These are phyloP conservation scores for Pythium pyrilobum DNA, from an alignment of 352 stramenopile genomes.

Conservation along the genomic window DNA sequence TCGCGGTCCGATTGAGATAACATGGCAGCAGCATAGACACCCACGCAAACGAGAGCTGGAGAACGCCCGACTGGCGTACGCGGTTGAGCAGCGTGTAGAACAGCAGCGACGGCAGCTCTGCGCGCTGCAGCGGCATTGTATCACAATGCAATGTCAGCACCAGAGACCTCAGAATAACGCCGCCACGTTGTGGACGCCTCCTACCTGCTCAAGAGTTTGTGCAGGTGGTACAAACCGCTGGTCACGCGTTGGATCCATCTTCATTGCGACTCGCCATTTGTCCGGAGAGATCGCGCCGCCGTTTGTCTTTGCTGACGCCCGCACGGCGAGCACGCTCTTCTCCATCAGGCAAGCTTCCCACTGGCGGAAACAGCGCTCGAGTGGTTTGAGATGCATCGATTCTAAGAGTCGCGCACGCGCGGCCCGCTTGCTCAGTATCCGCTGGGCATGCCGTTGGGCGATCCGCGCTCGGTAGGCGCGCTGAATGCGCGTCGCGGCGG, in stretches of 20 bases:
- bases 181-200: neutral
- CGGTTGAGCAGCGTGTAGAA: constrained; percentile 74
- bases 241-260: neutral
- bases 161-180: too few relatives aligned
- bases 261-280: constrained; percentile 16
- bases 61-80: constrained; percentile 54
- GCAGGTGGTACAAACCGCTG: neutral
- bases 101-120: constrained; percentile 53
- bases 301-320: constrained; percentile 21
- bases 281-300: neutral
- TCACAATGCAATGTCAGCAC: neutral
- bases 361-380: constrained; percentile 51
- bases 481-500: constrained; percentile 35
- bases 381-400: constrained; percentile 39
- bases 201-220: constrained; percentile 50
- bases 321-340: constrained; percentile 35
- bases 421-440: constrained; percentile 43
- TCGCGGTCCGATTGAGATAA: too few relatives aligned
- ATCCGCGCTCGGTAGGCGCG: constrained; percentile 35
- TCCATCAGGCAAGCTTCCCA: constrained; percentile 55
- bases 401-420: constrained; percentile 39
- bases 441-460: constrained; percentile 35
- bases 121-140: constrained; percentile 33
- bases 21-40: constrained; percentile 3
- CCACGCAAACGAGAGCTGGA: constrained; percentile 56